Evolutionary conservation across 441 rosid genomes (phyloP), one percentile per base, ranked within the genome.

Genomic region (Populus tomentosa): DNA sequence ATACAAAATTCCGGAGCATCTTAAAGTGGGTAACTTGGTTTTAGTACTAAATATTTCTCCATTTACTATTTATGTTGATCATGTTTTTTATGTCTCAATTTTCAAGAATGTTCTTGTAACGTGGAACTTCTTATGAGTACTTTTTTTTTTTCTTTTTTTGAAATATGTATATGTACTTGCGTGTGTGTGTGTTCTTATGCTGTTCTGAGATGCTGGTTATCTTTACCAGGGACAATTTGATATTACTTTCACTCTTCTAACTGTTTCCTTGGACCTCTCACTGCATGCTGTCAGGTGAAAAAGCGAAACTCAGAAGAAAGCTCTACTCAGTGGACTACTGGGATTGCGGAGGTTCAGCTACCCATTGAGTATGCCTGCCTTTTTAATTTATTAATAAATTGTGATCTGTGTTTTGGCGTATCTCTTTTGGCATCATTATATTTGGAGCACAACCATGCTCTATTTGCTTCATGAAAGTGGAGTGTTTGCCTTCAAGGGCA

Each of bases 251-350:
- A 10, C 46, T 62, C 68, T 9, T 75, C 26, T 33, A 30, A 70
- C 20, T 38, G 24, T 69, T 70, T 35, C 28, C 64, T 69, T 71
- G 33, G 72, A 71, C 64, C 69, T 74, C 56, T 18, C 75, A 40
- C 67, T 20, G 11, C 26, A 56, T 59, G 75, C 70, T 78, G 21
- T 71, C 86, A 92, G 98, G 98, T 93, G 78, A 93, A 93, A 85
- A 88, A 77, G 82, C 89, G 97, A 50, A 94, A 90, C 79, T 90
- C 97, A 3, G 94, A 94, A 79, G 98, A 95, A 87, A 94, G 99
- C 83, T 94, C 99, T 32, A 95, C 99, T 2, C 97, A 94, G 84
- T 94, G 98, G 99, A 95, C 98, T 38, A 94, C 99, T 5, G 98
- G 99, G 77, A 95, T 95, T 71, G 99, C 97, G 9, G 99, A 94